These are phyloP conservation scores for Halophytophthora batemanensis DNA, from an alignment of 352 stramenopile genomes.

Conservation along the genomic window DNA sequence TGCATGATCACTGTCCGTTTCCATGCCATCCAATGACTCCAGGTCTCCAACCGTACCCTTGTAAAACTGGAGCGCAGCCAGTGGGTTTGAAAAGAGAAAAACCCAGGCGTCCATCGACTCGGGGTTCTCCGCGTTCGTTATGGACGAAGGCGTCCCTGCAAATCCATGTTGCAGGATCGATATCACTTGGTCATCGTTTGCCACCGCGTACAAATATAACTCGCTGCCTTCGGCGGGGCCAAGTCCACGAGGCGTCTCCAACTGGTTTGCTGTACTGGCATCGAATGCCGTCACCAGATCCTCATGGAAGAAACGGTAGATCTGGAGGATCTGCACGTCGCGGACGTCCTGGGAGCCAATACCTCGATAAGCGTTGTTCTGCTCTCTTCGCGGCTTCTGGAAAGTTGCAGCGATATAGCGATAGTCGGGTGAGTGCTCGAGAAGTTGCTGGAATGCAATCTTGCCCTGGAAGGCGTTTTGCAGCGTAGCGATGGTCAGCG, in stretches of 20 bases:
- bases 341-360: slow-evolving; percentile 1
- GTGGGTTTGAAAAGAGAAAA: slow-evolving; percentile 40
- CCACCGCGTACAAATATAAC: slow-evolving; percentile 41
- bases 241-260: slow-evolving; percentile 2
- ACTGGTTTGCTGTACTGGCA: background rate
- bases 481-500: slow-evolving; percentile 29
- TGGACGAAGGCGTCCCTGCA: background rate
- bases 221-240: slow-evolving; percentile 22
- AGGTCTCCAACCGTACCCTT: slow-evolving; percentile 22
- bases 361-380: slow-evolving; percentile 1
- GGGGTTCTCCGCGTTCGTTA: too few species aligned
- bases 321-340: slow-evolving; percentile 32
- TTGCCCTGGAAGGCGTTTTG: slow-evolving; percentile 27
- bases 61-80: slow-evolving; percentile 32
- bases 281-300: slow-evolving; percentile 32
- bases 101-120: slow-evolving; percentile 20
- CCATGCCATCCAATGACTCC: slow-evolving; percentile 17
- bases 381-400: slow-evolving; percentile 3
- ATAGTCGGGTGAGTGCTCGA: slow-evolving; percentile 40
- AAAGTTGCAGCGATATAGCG: slow-evolving; percentile 47
- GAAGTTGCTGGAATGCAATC: slow-evolving; percentile 50
- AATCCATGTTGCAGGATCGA: slow-evolving; percentile 38
- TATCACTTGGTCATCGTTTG: slow-evolving; percentile 29
- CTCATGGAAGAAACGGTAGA: slow-evolving; percentile 46
- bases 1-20: slow-evolving; percentile 5